These are phyloP conservation scores for Blastobotrys apis DNA, from an alignment of 1,139 yeast genomes.

Conservation along the genomic window DNA sequence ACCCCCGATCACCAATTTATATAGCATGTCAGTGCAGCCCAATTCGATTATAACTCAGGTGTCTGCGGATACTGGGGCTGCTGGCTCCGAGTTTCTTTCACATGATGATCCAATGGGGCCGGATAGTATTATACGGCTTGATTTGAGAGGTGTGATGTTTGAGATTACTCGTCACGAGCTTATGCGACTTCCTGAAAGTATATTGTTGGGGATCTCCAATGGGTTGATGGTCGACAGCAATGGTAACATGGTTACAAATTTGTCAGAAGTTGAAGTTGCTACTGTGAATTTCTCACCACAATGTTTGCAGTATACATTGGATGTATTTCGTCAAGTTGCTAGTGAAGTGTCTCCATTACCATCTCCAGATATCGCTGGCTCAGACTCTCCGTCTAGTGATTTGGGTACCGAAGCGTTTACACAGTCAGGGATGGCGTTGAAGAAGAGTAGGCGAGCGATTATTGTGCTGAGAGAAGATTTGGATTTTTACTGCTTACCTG, in stretches of 20 bases:
- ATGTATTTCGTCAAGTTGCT: slow-evolving; percentile 51
- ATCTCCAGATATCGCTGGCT: slow-evolving; percentile 4
- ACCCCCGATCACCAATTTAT: slow-evolving; percentile 25
- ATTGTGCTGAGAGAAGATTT: slow-evolving; percentile 91
- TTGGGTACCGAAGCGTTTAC: slow-evolving; percentile 48
- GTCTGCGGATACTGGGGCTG: not conserved
- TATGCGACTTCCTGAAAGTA: slow-evolving; percentile 86
- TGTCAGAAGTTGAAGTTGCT: slow-evolving; percentile 15
- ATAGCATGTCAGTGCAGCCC: slow-evolving; percentile 27
- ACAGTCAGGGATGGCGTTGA: slow-evolving; percentile 33
- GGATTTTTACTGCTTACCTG: slow-evolving; percentile 86
- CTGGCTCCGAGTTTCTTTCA: slow-evolving; percentile 10
- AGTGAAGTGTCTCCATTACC: slow-evolving; percentile 6
- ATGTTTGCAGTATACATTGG: slow-evolving; percentile 79
- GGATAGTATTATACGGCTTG: slow-evolving; percentile 47
- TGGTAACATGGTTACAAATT: slow-evolving; percentile 4
- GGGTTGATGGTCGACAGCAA: slow-evolving; percentile 50
- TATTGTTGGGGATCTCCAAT: slow-evolving; percentile 77
- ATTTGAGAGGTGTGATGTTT: slow-evolving; percentile 59
- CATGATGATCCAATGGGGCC: slow-evolving; percentile 19
- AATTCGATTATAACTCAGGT: slow-evolving; percentile 36
- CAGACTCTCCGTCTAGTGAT: slow-evolving; percentile 5
- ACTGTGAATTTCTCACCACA: slow-evolving; percentile 68
- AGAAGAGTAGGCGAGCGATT: slow-evolving; percentile 73
- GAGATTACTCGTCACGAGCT: slow-evolving; percentile 81